Evolutionary conservation across 2,329 filamentous ascomycete genomes (phyloP).

Genomic region (Alternaria hordeiaustralica): DNA sequence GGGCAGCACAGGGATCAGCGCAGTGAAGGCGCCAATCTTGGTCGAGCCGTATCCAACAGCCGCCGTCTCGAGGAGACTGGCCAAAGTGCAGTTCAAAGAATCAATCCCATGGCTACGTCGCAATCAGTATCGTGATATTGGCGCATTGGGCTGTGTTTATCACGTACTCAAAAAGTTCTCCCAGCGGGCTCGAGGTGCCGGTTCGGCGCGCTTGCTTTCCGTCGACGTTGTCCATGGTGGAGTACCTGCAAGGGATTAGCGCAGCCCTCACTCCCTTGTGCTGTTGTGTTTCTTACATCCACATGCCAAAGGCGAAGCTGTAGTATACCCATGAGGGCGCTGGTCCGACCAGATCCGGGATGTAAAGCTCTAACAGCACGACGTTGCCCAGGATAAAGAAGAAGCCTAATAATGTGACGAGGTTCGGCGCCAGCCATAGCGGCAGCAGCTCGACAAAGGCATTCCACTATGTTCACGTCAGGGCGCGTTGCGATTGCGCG

Average conservation of each 20-base stretch:
- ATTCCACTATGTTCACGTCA: conserved; percentile 77
- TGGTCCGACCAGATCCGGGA: conserved; percentile 90
- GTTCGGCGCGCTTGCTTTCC: conserved; percentile 96
- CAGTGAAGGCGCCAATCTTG: conserved; percentile 86
- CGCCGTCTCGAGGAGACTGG: conserved; percentile 86
- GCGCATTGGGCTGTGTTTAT: conserved; percentile 27
- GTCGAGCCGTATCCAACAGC: conserved; percentile 91
- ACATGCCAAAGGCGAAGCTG: conserved; percentile 92
- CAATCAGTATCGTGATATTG: conserved; percentile 31
- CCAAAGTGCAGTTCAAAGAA: conserved; percentile 94
- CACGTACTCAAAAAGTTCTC: conserved; percentile 87
- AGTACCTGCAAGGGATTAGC: conserved; percentile 63
- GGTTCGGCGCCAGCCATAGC: conserved; percentile 96
- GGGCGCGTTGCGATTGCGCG: conserved; percentile 15
- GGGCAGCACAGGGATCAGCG: conserved; percentile 85
- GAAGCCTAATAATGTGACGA: conserved; percentile 95
- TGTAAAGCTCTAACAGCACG: conserved; percentile 73
- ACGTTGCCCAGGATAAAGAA: conserved; percentile 91
- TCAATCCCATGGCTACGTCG: conserved; percentile 83
- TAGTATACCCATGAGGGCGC: conserved; percentile 92
- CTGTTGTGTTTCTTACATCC: conserved; percentile 68
- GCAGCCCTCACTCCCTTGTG: neutral
- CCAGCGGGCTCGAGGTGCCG: conserved; percentile 90
- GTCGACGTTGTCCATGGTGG: conserved; percentile 98
- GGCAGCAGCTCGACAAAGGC: conserved; percentile 89